A percentile compares a stretch with the other conserved stretches of the same genome.
Evolutionary conservation across 257 asterid species (phyloP).

Genomic region (Gentiana macrophylla): DNA sequence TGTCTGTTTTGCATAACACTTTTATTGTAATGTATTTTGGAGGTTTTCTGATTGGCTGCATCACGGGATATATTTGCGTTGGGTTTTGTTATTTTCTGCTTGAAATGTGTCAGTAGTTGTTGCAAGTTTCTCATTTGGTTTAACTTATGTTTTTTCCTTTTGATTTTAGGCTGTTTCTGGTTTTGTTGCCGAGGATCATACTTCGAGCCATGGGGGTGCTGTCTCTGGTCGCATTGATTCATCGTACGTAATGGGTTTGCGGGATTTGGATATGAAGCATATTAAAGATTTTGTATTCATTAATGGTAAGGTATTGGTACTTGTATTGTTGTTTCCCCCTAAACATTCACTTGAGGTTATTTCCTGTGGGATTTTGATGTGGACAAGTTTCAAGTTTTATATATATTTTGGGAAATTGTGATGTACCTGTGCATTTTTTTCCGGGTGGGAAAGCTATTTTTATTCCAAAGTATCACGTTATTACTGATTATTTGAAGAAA

Average conservation of each 20-base stretch:
- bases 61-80: neutral
- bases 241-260: constrained; percentile 59
- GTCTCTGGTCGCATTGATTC: constrained; percentile 85
- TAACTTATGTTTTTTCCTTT: constrained; percentile 12
- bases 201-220: constrained; percentile 45
- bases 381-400: too few relatives aligned
- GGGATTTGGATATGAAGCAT: constrained; percentile 92
- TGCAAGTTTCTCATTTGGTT: constrained; percentile 7
- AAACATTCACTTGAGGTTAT: too few relatives aligned
- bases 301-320: constrained; percentile 58
- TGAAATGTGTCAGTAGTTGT: constrained; percentile 10
- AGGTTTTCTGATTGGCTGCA: too few relatives aligned
- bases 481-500: too few relatives aligned
- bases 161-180: constrained; percentile 77
- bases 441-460: too few relatives aligned
- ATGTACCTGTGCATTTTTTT: too few relatives aligned
- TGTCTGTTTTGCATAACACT: too few relatives aligned
- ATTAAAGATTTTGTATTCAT: constrained; percentile 76
- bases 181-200: constrained; percentile 69
- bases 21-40: too few relatives aligned
- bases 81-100: constrained; percentile 4
- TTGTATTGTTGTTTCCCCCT: neutral
- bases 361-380: too few relatives aligned
- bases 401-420: too few relatives aligned
- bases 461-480: too few relatives aligned